phyloP scores from a whole-genome alignment of 805 yeast genomes.

The Cyberlindnera subsufficiens region DNA sequence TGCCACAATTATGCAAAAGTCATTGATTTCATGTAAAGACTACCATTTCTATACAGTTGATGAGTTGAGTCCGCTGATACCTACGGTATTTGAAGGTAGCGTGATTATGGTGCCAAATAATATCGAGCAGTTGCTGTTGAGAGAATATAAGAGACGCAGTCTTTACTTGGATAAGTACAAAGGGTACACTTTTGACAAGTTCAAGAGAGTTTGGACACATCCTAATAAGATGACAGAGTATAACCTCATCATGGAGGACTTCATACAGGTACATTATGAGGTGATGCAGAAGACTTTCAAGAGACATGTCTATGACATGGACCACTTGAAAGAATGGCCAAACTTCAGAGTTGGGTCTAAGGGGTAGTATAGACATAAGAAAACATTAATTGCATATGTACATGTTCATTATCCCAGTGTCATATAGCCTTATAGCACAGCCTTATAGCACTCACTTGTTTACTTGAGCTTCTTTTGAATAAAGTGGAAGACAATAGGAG shows the following conservation, averaged over 20 bases:
- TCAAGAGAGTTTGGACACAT: slow-evolving; percentile 14
- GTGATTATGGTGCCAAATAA: slow-evolving; percentile 50
- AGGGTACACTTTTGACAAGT: slow-evolving; percentile 34
- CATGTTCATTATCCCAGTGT: neutral
- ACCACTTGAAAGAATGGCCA: neutral
- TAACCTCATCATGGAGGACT: slow-evolving; percentile 10
- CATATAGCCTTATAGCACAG: neutral
- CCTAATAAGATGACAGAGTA: slow-evolving; percentile 11
- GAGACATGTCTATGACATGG: slow-evolving; percentile 12
- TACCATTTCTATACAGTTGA: slow-evolving; percentile 47
- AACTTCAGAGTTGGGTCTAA: neutral
- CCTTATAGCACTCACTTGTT: neutral
- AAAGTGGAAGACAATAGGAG: slow-evolving; percentile 51
- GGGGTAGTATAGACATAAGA: no score
- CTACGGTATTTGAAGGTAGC: slow-evolving; percentile 54
- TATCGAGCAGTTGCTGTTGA: slow-evolving; percentile 34
- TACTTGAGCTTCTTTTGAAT: slow-evolving; percentile 41
- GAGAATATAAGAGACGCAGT: slow-evolving; percentile 40
- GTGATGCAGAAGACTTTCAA: slow-evolving; percentile 17
- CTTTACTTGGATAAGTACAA: slow-evolving; percentile 31
- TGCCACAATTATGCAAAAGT: slow-evolving; percentile 17
- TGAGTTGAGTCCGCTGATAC: slow-evolving; percentile 46
- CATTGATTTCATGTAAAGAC: slow-evolving; percentile 50
- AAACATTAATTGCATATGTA: no score
- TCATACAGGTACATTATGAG: slow-evolving; percentile 11